Evolutionary conservation across 1,139 yeast species (phyloP), one percentile per base, ranked within the genome.

Genomic region (Nakaseomyces bracarensis): DNA sequence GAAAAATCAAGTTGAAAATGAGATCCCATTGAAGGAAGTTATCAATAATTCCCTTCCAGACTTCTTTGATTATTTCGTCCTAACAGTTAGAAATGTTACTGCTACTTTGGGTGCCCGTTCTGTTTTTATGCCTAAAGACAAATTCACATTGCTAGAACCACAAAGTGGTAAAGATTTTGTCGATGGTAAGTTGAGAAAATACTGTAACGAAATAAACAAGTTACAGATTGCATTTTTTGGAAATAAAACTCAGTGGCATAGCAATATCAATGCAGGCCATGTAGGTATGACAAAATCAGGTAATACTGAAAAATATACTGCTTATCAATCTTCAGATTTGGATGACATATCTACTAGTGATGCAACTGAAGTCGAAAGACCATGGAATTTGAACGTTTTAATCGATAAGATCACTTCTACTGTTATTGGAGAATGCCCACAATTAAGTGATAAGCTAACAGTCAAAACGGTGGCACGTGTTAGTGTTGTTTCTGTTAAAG

Each of bases 21-120:
- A 49, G 2, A 50, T 61, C 3, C 51, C 60, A n/a, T 55, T 57
- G 15, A 52, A 52, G 31, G 58, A 61, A 1, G 49, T 53, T 16
- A 15, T 72, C 1, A 74, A 74, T 49, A 51, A 50, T 8, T 53
- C 64, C 20, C 54, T 77, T 18, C 83, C 83, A 0, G 43, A 51
- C 1, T 75, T 79, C 74, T 56, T 78, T 18, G 61, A 69, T 16
- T 66, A 61, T 7, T 43, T 68, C 8, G 62, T 63, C 22, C 20
- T 76, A 3, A 57, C 54, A 4, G 41, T 74, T 1, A 49, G 58
- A 2, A 54, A 63, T 3, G 53, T 71, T 3, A 54, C 57, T 3
- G 38, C 77, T 0, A 52, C 61, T 8, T 44, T 79, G 7, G 86
- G 85, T 0, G 71, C 84, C 0, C 67, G 84, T 40, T 79, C 86